Evolutionary conservation across 2,329 filamentous ascomycete species (phyloP), one percentile per base, ranked within the genome.

Genomic region (Pseudogymnoascus sp.): DNA sequence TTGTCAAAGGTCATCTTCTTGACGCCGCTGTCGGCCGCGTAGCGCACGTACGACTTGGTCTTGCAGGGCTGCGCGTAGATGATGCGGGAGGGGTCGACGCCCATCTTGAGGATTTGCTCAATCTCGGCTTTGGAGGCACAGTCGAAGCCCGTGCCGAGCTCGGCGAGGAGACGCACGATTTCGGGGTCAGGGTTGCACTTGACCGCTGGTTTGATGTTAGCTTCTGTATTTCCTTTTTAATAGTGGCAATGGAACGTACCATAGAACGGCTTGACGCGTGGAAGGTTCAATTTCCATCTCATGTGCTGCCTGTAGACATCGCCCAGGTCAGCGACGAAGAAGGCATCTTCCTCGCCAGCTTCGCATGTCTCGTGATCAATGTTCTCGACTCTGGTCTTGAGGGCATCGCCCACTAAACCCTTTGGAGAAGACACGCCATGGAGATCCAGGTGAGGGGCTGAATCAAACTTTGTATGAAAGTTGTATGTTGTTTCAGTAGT

Each of bases 1-100:
- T 99, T 99, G 83, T 99, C 95, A 74, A 99, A 97, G 2, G 95
- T 99, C 93, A 99, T 97, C 82, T 96, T 91, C 80, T 90, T 93
- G 75, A 99, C 95, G 69, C 89, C 89, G 69, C 88, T 82, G 74
- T 86, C 84, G 72, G 89, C 87, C 68, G 96, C 95, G 73, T 93
- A 96, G 73, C 93, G 91, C 67, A 99, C 83, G 77, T 97, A 97
- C 59, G 93, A 97, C 80, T 95, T 96, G 72, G 95, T 99, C 87
- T 99, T 99, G 89, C 95, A 97, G 63, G 95, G 95, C 80, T 99
- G 95, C 60, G 95, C 95, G 74, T 97, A 99, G 79, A 99, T 97
- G 81, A 99, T 96, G 76, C 93, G 92, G 68, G 87, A 85, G 11
- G 95, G 90, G 73, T 90, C 88, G 69, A 96, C 83, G 70, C 92